Evolutionary conservation across 2,329 filamentous ascomycete species (phyloP), one percentile per base, ranked within the genome.

Genomic region (Tolypocladium paradoxum): DNA sequence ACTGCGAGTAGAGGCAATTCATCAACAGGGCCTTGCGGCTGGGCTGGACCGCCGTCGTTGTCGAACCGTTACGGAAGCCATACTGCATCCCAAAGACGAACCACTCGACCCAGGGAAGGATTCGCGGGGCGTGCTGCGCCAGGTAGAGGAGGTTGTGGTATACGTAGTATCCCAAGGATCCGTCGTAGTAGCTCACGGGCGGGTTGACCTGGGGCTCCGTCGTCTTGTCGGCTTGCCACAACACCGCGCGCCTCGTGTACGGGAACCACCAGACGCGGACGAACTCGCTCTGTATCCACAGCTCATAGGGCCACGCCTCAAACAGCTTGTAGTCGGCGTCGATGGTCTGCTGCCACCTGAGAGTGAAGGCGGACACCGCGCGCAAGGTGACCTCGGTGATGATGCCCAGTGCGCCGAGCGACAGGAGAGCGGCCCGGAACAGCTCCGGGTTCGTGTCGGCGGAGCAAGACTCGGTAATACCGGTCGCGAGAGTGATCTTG

Each of bases 1-100:
- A 96, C 66, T 99, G 93, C n/a, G 88, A 92, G 75, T 96, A 99
- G 6, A 97, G 80, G 64, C 93, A 99, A 73, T 99, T 93, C 88
- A 99, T 92, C 51, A 96, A 77, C 47, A 97, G 79, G 14, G 90
- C 92, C 58, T 85, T 76, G 55, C 87, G 83, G 57, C 87, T 87
- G 24, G 86, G 83, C 69, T 96, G 87, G 20, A 96, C 81, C 6
- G 87, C 92, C n/a, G 78, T 76, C 40, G 83, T 86, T 51, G 78
- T 77, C 3, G 77, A 78, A 49, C 83, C 83, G 56, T 88, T 81
- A 35, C 76, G 76, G 76, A 96, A 96, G 50, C 92, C 92, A 67
- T 96, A 97, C 69, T 97, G 91, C 87, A 97, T 90, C 61, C 91
- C 90, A 63, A 96, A 96, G 53, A 97, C 87, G 67, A 96, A 92